Percentiles rank a stretch among this genome's conserved stretches.
These are phyloP conservation scores for Chlorociboria aeruginascens DNA, from an alignment of 495 filamentous ascomycete genomes.

Conservation along the genomic window DNA sequence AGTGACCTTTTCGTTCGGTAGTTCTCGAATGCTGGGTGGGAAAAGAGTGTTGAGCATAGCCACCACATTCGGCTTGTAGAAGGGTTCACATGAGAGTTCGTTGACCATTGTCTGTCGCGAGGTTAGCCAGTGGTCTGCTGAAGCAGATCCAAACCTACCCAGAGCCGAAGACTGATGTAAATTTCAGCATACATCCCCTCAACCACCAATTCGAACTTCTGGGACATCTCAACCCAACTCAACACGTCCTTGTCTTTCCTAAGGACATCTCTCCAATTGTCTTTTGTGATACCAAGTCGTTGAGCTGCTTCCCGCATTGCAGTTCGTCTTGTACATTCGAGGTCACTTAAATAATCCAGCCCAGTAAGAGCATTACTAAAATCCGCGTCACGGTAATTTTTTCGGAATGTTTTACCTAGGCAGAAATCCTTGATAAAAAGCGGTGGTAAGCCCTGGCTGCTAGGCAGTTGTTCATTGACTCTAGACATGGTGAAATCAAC, in stretches of 20 bases:
- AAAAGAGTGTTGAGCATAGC: slow-evolving; percentile 18
- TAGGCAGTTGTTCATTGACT: neutral
- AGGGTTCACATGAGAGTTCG: slow-evolving; percentile 3
- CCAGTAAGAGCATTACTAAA: slow-evolving; percentile 5
- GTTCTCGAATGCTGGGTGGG: slow-evolving; percentile 7
- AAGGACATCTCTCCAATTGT: slow-evolving; percentile 11
- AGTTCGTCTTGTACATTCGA: slow-evolving; percentile 9
- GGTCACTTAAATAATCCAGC: slow-evolving; percentile 14
- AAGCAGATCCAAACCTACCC: slow-evolving; percentile 6
- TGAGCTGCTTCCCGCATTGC: slow-evolving; percentile 6
- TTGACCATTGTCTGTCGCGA: slow-evolving; percentile 9
- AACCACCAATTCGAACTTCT: slow-evolving; percentile 3
- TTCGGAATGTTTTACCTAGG: neutral
- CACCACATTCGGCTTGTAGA: slow-evolving; percentile 12
- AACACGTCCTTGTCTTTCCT: slow-evolving; percentile 1
- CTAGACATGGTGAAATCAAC: neutral
- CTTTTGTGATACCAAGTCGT: slow-evolving; percentile 4
- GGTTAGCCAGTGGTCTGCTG: neutral
- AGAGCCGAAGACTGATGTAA: slow-evolving; percentile 12
- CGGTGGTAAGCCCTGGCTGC: slow-evolving; percentile 1
- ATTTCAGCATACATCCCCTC: slow-evolving; percentile 8
- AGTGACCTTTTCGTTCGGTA: slow-evolving; percentile 9
- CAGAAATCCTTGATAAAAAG: neutral
- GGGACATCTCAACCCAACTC: slow-evolving; percentile 6
- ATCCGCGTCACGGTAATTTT: slow-evolving; percentile 7